Evolutionary conservation across 2,329 filamentous ascomycete genomes (phyloP).

Genomic region (Fusarium sp.): DNA sequence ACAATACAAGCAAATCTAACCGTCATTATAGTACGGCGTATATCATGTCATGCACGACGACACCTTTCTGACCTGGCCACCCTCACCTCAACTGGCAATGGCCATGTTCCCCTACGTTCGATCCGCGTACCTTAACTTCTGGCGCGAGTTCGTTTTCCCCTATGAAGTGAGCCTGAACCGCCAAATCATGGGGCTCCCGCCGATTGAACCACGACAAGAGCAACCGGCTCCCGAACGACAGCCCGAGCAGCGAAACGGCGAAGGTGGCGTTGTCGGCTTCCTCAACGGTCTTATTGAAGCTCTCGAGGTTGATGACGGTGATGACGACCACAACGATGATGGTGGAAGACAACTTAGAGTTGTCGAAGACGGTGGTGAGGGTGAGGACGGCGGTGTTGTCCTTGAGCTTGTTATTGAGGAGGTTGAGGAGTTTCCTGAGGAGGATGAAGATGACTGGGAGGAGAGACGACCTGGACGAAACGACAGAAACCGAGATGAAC

Average conservation of each 20-base stretch:
- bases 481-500: conserved; percentile 20
- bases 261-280: conserved; percentile 55
- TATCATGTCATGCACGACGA: conserved; percentile 62
- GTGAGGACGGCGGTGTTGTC: conserved; percentile 50
- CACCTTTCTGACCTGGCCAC: conserved; percentile 67
- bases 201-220: conserved; percentile 47
- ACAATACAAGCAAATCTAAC: conserved; percentile 7
- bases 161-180: conserved; percentile 67
- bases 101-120: conserved; percentile 64
- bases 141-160: conserved; percentile 62
- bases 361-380: conserved; percentile 35
- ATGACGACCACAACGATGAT: conserved; percentile 44
- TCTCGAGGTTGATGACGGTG: conserved; percentile 54
- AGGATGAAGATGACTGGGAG: conserved; percentile 57
- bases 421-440: conserved; percentile 58
- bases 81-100: conserved; percentile 67
- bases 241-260: conserved; percentile 42
- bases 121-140: conserved; percentile 63
- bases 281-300: conserved; percentile 57
- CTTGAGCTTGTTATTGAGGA: conserved; percentile 56
- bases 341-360: conserved; percentile 37
- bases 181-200: conserved; percentile 60
- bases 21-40: conserved; percentile 61
- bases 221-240: conserved; percentile 30
- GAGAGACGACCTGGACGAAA: conserved; percentile 42